Evolutionary conservation across 1,139 yeast genomes (phyloP), one percentile per base, ranked within the genome.

Genomic region (Debaryomyces fabryi): DNA sequence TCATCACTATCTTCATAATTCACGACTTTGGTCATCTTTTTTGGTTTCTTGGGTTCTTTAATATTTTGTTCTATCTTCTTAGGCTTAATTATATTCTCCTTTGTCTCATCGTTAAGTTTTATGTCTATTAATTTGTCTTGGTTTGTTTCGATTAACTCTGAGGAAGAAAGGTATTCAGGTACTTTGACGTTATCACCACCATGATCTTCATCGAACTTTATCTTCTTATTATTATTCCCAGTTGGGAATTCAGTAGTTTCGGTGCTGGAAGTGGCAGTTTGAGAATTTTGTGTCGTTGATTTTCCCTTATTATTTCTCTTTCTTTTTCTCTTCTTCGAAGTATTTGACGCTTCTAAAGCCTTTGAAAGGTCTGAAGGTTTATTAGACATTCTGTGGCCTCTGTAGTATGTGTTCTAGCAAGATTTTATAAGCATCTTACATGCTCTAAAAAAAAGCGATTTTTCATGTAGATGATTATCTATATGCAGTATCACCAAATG

Each of bases 171-270:
- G 10, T 13, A 6, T 21, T 24, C 32, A 38, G 32, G 35, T 12
- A 15, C n/a, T 4, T 38, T 8, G 15, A 5, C 12, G 12, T 4
- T 38, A 49, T 1, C 1, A 4, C 45, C 52, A 9, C 49, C 58
- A 7, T 21, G 5, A 21, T 52, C 60, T 24, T 58, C 68, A 38
- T 55, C 65, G 38, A 70, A 70, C 55, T 59, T 68, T 42, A 61
- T 53, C 57, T 69, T 72, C 56, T 69, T 71, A 52, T 67, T 57
- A 16, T 32, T 25, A 37, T 36, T 32, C 13, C 12, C 27, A 13
- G n/a, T 39, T 13, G 40, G 44, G 18, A 42, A 9, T 21, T 49
- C 47, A 15, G 33, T 35, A 23, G 12, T 34, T 18, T 10, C 16
- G 9, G 29, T 30, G 12, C 7, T 30, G 18, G 24, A 13, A 12